phyloP scores from a whole-genome alignment of 2,329 filamentous ascomycete species.

The Capronia coronata region DNA sequence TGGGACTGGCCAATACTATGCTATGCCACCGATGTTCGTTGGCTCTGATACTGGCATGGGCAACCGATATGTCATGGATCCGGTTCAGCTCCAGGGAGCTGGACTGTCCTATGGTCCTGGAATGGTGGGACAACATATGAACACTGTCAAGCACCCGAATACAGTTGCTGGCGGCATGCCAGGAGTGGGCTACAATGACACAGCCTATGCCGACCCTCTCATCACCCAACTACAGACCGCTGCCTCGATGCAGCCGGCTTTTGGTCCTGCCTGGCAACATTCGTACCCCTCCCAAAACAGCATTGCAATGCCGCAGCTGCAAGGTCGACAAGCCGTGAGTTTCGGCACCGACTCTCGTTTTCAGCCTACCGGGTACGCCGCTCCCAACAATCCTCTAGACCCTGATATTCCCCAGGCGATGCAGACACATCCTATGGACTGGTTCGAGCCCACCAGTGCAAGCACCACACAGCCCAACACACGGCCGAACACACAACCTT shows the following conservation, averaged over 20 bases:
- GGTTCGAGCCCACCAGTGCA: slow-evolving; percentile 19
- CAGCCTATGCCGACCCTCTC: slow-evolving; percentile 9
- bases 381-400: slow-evolving; percentile 22
- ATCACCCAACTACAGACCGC: slow-evolving; percentile 15
- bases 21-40: slow-evolving; percentile 26
- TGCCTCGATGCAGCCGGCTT: slow-evolving; percentile 18
- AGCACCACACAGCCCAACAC: slow-evolving; percentile 24
- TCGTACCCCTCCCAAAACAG: slow-evolving; percentile 10
- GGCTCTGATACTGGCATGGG: slow-evolving; percentile 25
- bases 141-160: slow-evolving; percentile 7
- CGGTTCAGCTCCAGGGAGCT: slow-evolving; percentile 16
- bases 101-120: slow-evolving; percentile 15
- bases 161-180: slow-evolving; percentile 12
- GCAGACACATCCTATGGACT: slow-evolving; percentile 16
- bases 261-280: slow-evolving; percentile 22
- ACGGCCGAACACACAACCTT: slow-evolving; percentile 24
- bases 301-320: slow-evolving; percentile 5
- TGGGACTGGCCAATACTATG: slow-evolving; percentile 20
- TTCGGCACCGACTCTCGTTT: slow-evolving; percentile 28
- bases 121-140: slow-evolving; percentile 16
- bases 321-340: slow-evolving; percentile 14
- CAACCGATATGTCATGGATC: slow-evolving; percentile 15
- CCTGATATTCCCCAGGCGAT: slow-evolving; percentile 20
- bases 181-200: slow-evolving; percentile 7
- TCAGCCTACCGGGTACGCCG: slow-evolving; percentile 23